Conservation (phyloP, 306 rosid species). For the Spatholobus suberectus region DNA sequence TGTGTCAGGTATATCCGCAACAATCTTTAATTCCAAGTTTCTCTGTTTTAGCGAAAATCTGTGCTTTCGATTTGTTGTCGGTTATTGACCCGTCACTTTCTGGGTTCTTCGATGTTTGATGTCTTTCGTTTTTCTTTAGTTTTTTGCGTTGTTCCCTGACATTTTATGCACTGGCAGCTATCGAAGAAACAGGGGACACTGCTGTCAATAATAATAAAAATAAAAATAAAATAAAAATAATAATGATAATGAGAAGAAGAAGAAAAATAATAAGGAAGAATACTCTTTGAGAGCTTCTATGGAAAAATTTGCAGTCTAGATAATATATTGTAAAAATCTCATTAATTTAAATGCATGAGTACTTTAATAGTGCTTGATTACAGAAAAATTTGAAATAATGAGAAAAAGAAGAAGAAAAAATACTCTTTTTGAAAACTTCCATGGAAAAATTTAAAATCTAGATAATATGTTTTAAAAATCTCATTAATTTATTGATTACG, state of each 20-base stretch:
- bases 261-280: neutral
- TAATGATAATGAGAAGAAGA: neutral
- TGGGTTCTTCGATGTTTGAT: neutral
- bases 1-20: constrained; percentile 78
- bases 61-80: neutral
- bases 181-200: constrained; percentile 26
- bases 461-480: neutral
- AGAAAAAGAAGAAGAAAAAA: neutral
- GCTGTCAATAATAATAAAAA: neutral
- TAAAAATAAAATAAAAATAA: neutral
- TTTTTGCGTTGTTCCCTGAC: neutral
- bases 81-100: neutral
- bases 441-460: neutral
- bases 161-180: constrained; percentile 16
- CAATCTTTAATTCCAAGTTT: constrained; percentile 39
- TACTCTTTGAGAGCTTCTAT: neutral
- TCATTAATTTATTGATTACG: neutral
- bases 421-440: neutral
- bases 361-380: neutral
- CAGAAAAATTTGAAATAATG: neutral
- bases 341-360: neutral
- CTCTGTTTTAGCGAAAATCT: neutral
- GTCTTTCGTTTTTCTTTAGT: neutral
- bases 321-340: neutral
- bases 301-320: neutral